Percentiles rank a stretch among this genome's conserved stretches.
These are phyloP conservation scores for Senna siamea DNA, from an alignment of 306 rosid genomes.

Conservation along the genomic window DNA sequence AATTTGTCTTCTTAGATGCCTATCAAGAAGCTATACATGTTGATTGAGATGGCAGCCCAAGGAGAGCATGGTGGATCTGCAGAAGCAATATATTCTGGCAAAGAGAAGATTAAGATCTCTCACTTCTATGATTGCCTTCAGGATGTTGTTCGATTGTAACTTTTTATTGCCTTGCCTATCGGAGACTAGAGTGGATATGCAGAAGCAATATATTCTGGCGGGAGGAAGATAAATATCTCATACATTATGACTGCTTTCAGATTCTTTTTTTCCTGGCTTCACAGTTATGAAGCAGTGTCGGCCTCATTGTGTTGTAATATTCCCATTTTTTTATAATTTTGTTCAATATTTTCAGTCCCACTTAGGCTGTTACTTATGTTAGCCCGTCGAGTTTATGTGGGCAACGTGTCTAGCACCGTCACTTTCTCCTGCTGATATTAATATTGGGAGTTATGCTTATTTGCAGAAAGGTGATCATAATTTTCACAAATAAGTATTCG, in stretches of 20 bases:
- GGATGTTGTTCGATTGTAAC: constrained; percentile 13
- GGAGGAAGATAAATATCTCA: constrained; percentile 62
- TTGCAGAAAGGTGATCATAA: neutral
- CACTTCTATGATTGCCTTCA: constrained; percentile 72
- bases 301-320: constrained; percentile 21
- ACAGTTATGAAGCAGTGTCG: neutral
- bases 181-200: constrained; percentile 75
- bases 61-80: constrained; percentile 88
- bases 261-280: constrained; percentile 58
- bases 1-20: constrained; percentile 54
- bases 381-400: constrained; percentile 21
- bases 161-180: constrained; percentile 62
- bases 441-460: constrained; percentile 1
- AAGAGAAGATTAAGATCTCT: constrained; percentile 68
- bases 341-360: constrained; percentile 12
- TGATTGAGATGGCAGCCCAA: constrained; percentile 98
- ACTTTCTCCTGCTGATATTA: constrained; percentile 30
- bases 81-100: constrained; percentile 83
- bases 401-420: constrained; percentile 2
- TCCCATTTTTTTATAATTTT: constrained; percentile 27
- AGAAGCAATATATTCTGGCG: constrained; percentile 74
- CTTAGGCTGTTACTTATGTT: neutral
- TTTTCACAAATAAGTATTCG: neutral
- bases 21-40: constrained; percentile 89
- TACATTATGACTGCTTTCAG: constrained; percentile 69